Evolutionary conservation across 2,329 filamentous ascomycete genomes (phyloP), one percentile per base, ranked within the genome.

Genomic region (Pyrenochaeta sp.): DNA sequence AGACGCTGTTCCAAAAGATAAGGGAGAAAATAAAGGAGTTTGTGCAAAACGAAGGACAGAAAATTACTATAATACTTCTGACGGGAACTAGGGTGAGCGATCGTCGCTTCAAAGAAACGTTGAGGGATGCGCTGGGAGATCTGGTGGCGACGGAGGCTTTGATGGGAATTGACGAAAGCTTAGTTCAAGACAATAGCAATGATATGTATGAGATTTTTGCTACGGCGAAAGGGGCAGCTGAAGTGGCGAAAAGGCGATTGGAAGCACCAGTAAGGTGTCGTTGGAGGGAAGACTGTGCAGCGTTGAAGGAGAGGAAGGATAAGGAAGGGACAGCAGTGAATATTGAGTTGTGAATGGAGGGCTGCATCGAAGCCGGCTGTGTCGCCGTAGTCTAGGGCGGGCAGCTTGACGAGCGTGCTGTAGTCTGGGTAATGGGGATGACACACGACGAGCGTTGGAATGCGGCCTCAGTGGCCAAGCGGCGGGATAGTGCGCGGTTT

Each of bases 151-250:
- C 31, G 17, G 31, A 46, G 17, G 33, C 43, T 29, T 35, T 36
- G 31, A 36, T 17, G 21, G 33, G 10, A 23, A 35, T 46, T 20
- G 31, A 46, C 32, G 30, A 36, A 46, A 23, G 43, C 43, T 46
- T 46, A 23, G 30, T 30, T 30, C 31, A 46, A 30, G 33, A 33
- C 9, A 36, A 14, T 30, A 46, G 30, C 31, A 30, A 29, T 30
- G 21, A 35, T 46, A 35, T 46, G 43, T 46, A 35, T 46, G 15
- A 35, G 32, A 35, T 35, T 11, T 35, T 46, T 36, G 31, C 43
- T 35, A 36, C 43, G 17, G 43, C 43, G 32, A 46, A 46, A 46
- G 43, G 43, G 31, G 43, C 43, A 17, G 43, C 43, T 46, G 43
- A 46, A 32, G 43, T 46, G 17, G 43, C 43, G 18, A 46, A 46